phyloP scores from a whole-genome alignment of 495 filamentous ascomycete genomes.

The Aspergillus mulundensis region DNA sequence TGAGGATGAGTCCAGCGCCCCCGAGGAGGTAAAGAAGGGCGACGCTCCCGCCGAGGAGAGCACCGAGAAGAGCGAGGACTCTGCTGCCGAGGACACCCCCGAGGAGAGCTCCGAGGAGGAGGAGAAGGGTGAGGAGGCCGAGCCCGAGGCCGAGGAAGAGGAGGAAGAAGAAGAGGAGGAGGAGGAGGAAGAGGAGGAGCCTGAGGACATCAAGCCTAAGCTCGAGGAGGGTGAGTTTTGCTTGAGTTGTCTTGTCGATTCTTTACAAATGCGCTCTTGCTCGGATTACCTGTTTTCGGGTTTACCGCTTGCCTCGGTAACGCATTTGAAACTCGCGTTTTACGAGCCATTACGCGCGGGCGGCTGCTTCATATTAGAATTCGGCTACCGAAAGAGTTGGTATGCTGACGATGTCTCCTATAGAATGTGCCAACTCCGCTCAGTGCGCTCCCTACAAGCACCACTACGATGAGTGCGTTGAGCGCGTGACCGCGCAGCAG shows the following conservation, averaged over 20 bases:
- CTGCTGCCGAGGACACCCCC: slow-evolving; percentile 39
- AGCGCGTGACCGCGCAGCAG: slow-evolving; percentile 76
- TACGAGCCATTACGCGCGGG: slow-evolving; percentile 4
- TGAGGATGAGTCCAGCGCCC: slow-evolving; percentile 43
- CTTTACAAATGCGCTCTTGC: not conserved
- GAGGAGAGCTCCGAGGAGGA: slow-evolving; percentile 45
- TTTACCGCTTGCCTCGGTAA: slow-evolving; percentile 1
- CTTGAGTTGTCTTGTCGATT: not conserved
- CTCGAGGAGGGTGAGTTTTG: slow-evolving; percentile 79
- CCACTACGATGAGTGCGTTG: slow-evolving; percentile 96
- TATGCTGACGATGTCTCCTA: slow-evolving; percentile 16
- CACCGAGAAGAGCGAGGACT: slow-evolving; percentile 34
- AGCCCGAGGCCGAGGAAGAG: slow-evolving; percentile 42
- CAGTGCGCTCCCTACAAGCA: slow-evolving; percentile 86
- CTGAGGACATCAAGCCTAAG: slow-evolving; percentile 80
- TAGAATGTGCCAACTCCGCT: slow-evolving; percentile 84
- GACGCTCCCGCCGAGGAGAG: slow-evolving; percentile 33
- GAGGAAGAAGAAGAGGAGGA: slow-evolving; percentile 65
- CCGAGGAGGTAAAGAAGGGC: slow-evolving; percentile 50
- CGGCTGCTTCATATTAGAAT: not conserved
- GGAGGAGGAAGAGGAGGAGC: slow-evolving; percentile 88
- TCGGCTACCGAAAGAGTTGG: not conserved
- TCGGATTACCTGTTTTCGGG: not conserved
- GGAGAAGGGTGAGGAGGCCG: slow-evolving; percentile 43
- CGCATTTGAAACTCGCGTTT: not conserved